These are phyloP conservation scores for Annona cherimola DNA, from an alignment of 164 flowering plant genomes.

Conservation along the genomic window DNA sequence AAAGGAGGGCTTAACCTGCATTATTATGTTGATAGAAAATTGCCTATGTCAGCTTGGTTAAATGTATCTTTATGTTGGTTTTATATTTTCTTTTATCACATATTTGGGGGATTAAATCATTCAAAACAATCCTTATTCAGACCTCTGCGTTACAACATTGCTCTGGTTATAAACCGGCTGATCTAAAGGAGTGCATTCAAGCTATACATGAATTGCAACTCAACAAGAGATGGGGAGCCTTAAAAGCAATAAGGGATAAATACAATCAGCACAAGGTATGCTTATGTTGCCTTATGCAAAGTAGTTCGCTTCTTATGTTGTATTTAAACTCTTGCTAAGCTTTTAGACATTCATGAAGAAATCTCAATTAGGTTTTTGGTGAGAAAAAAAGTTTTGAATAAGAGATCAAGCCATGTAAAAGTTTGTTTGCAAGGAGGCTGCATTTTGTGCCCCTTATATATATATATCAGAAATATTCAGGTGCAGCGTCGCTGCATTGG, in stretches of 20 bases:
- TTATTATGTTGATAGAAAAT: too few species aligned
- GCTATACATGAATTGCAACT: conserved; percentile 53
- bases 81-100: background rate
- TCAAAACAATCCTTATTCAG: conserved; percentile 23
- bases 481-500: too few species aligned
- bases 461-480: too few species aligned
- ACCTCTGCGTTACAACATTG: conserved; percentile 28
- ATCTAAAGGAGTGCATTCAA: conserved; percentile 54
- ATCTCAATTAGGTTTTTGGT: background rate
- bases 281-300: background rate
- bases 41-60: background rate
- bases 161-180: conserved; percentile 52
- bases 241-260: conserved; percentile 50
- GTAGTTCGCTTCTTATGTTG: too few species aligned
- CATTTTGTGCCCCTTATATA: too few species aligned
- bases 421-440: too few species aligned
- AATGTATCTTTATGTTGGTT: background rate
- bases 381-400: background rate
- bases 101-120: background rate
- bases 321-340: too few species aligned
- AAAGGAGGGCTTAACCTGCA: background rate
- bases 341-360: too few species aligned
- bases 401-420: too few species aligned
- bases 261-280: conserved; percentile 59
- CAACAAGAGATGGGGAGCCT: conserved; percentile 29